Percentiles rank a stretch among this genome's conserved stretches.
These are phyloP conservation scores for Solanum hybrid DNA, from an alignment of 305 asterid species.

Conservation along the genomic window DNA sequence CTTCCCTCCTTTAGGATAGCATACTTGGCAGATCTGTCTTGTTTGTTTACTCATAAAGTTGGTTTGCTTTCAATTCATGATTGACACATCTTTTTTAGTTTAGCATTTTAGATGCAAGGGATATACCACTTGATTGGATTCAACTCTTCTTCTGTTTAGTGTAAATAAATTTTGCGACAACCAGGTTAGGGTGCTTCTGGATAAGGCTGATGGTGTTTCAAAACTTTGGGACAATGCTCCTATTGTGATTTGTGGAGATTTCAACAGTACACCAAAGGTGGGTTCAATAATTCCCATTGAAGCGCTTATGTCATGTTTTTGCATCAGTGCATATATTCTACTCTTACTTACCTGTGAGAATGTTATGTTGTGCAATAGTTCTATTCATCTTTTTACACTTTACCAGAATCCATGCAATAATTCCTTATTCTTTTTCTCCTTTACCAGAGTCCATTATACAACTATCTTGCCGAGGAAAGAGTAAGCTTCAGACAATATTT, in stretches of 20 bases:
- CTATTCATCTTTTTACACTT: neutral
- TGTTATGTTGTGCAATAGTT: neutral
- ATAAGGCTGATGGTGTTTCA: constrained; percentile 69
- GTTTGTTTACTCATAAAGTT: neutral
- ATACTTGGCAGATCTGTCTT: neutral
- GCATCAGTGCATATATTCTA: neutral
- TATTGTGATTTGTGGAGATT: constrained; percentile 85
- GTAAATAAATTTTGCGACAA: constrained; percentile 12
- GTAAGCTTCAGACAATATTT: constrained; percentile 23
- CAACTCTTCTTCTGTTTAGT: neutral
- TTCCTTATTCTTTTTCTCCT: constrained; percentile 9
- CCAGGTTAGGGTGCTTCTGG: constrained; percentile 85
- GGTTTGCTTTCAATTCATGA: neutral
- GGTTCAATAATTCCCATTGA: constrained; percentile 8
- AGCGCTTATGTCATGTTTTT: neutral
- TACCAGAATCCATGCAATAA: neutral
- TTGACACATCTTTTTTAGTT: neutral
- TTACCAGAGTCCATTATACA: constrained; percentile 87
- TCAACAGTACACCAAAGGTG: constrained; percentile 94
- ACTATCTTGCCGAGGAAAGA: constrained; percentile 67
- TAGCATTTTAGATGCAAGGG: neutral
- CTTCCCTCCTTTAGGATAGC: neutral
- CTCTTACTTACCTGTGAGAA: neutral
- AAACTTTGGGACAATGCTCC: constrained; percentile 96
- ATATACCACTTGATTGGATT: neutral